A percentile compares a stretch with the other conserved stretches of the same genome.
phyloP scores from a whole-genome alignment of 2,329 filamentous ascomycete genomes.

The Cercospora sp. region DNA sequence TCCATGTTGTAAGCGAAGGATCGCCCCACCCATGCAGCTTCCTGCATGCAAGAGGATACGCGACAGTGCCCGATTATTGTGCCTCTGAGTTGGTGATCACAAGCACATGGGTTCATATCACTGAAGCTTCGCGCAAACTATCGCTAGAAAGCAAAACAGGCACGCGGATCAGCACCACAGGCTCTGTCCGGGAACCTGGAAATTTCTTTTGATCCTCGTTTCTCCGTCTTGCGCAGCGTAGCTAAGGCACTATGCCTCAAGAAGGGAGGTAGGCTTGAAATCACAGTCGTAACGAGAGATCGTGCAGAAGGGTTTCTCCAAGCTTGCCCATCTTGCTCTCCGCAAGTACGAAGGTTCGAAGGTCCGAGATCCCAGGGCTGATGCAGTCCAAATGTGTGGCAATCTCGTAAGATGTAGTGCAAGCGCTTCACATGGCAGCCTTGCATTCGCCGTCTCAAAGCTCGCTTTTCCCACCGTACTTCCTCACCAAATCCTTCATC shows the following conservation, averaged over 20 bases:
- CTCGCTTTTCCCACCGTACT: constrained; percentile 56
- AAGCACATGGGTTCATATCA: too few species aligned
- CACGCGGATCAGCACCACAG: too few species aligned
- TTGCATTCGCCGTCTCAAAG: constrained; percentile 3
- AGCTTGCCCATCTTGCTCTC: too few species aligned
- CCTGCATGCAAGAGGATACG: background rate
- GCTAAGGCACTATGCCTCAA: too few species aligned
- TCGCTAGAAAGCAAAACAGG: too few species aligned
- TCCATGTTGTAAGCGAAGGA: background rate
- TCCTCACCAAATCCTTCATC: constrained; percentile 70
- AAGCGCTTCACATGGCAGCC: background rate
- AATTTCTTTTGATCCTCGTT: too few species aligned
- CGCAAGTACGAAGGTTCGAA: background rate
- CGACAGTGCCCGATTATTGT: background rate
- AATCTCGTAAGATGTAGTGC: background rate
- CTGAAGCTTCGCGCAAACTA: too few species aligned
- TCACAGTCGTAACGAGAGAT: too few species aligned
- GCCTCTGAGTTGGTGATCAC: background rate
- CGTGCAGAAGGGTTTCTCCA: too few species aligned
- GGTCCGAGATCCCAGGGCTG: background rate
- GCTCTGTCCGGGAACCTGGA: too few species aligned
- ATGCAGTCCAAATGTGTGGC: background rate
- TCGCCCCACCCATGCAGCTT: background rate
- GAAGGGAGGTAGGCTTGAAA: too few species aligned
- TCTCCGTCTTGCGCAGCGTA: too few species aligned